A percentile compares a stretch with the other conserved stretches of the same genome.
These are phyloP conservation scores for Poa annua DNA, from an alignment of 176 grass and related monocot genomes.

Conservation along the genomic window DNA sequence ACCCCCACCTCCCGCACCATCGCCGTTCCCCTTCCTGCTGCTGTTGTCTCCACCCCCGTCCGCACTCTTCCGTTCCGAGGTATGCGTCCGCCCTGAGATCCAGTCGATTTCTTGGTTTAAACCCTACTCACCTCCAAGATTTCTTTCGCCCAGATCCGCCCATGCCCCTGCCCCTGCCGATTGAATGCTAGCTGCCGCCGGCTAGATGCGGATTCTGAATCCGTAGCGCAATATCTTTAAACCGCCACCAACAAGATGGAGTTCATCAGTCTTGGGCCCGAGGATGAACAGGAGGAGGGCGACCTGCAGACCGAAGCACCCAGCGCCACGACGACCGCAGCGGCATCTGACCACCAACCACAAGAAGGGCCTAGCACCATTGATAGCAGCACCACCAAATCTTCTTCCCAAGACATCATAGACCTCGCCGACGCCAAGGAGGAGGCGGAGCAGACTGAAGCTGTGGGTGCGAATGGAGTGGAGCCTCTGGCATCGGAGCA, in stretches of 20 bases:
- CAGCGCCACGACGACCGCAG: not conserved
- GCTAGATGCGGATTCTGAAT: not conserved
- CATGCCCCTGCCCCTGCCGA: not conserved
- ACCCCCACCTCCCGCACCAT: not conserved
- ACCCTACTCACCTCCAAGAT: not conserved
- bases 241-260: not conserved
- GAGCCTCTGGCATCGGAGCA: constrained; percentile 24
- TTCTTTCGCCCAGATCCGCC: not conserved
- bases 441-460: not conserved
- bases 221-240: not conserved
- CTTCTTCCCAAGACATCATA: not conserved
- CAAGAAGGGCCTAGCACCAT: not conserved
- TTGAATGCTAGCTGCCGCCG: not conserved
- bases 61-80: not conserved
- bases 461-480: not conserved
- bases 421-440: not conserved
- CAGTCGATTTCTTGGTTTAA: not conserved
- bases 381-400: not conserved
- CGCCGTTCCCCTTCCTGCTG: not conserved
- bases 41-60: not conserved
- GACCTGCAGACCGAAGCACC: not conserved
- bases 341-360: not conserved
- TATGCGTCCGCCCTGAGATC: not conserved
- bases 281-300: not conserved
- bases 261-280: not conserved